Conservation (phyloP, 345 rosid genomes). For the Orychophragmus violaceus region DNA sequence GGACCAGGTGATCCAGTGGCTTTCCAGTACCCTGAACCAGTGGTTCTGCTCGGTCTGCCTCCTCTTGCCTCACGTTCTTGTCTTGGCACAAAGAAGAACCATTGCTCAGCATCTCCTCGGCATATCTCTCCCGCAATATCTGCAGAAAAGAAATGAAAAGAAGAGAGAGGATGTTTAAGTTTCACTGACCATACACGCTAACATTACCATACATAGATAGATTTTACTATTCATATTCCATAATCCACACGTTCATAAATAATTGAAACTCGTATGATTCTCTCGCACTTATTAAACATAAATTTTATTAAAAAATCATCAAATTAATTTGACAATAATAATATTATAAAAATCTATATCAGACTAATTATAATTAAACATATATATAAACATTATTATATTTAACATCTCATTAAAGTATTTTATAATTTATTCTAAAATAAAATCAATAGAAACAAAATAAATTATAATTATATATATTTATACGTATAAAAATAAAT, state of each 20-base stretch:
- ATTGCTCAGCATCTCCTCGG: constrained; percentile 68
- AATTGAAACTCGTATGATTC: too few relatives aligned
- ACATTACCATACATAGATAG: background rate
- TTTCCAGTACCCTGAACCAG: constrained; percentile 90
- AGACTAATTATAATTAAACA: too few relatives aligned
- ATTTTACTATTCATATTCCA: background rate
- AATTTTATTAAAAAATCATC: too few relatives aligned
- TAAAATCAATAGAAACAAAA: too few relatives aligned
- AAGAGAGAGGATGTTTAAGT: background rate
- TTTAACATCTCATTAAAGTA: too few relatives aligned
- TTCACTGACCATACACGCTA: background rate
- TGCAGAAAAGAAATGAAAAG: constrained; percentile 23
- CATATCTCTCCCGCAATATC: constrained; percentile 62
- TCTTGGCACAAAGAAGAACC: constrained; percentile 88
- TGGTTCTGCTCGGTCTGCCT: constrained; percentile 75
- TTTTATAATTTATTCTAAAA: too few relatives aligned
- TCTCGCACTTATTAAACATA: too few relatives aligned
- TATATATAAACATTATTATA: too few relatives aligned
- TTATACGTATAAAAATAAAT: too few relatives aligned
- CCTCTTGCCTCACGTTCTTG: constrained; percentile 85
- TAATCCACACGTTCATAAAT: background rate
- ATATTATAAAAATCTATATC: too few relatives aligned
- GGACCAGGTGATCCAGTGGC: constrained; percentile 90
- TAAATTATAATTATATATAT: too few relatives aligned
- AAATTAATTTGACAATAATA: too few relatives aligned